Evolutionary conservation across 306 rosid species (phyloP).

Genomic region (Inga leiocalycina): DNA sequence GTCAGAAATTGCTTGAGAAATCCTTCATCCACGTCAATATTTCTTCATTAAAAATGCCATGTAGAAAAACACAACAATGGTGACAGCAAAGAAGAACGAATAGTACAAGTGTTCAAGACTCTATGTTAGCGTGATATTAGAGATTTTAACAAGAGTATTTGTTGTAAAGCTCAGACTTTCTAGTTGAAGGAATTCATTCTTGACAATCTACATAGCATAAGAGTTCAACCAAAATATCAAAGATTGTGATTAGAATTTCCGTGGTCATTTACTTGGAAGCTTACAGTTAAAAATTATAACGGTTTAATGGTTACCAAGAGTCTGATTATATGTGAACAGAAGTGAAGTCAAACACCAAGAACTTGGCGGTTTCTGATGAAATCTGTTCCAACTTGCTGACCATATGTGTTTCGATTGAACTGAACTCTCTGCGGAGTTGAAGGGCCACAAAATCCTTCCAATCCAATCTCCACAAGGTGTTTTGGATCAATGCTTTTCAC

Average conservation of each 20-base stretch:
- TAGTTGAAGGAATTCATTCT: not conserved
- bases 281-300: not conserved
- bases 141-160: not conserved
- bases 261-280: not conserved
- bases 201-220: not conserved
- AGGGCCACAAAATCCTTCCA: conserved; percentile 95
- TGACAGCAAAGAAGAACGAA: not conserved
- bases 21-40: conserved; percentile 42
- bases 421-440: conserved; percentile 79
- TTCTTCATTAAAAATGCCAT: conserved; percentile 27
- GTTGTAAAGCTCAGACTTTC: not conserved
- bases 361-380: conserved; percentile 89
- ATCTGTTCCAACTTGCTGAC: conserved; percentile 93
- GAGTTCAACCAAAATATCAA: not conserved
- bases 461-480: conserved; percentile 85
- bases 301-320: conserved; percentile 66
- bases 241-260: not conserved
- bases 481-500: conserved; percentile 89
- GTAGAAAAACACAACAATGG: not conserved
- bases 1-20: conserved; percentile 67
- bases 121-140: not conserved
- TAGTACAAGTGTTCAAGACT: not conserved
- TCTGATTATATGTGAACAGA: conserved; percentile 92
- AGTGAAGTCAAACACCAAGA: conserved; percentile 88
- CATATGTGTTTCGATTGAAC: conserved; percentile 84